Base-by-base conservation (phyloP, 768 basidiomycete species). In the Piloderma croceum region DNA sequence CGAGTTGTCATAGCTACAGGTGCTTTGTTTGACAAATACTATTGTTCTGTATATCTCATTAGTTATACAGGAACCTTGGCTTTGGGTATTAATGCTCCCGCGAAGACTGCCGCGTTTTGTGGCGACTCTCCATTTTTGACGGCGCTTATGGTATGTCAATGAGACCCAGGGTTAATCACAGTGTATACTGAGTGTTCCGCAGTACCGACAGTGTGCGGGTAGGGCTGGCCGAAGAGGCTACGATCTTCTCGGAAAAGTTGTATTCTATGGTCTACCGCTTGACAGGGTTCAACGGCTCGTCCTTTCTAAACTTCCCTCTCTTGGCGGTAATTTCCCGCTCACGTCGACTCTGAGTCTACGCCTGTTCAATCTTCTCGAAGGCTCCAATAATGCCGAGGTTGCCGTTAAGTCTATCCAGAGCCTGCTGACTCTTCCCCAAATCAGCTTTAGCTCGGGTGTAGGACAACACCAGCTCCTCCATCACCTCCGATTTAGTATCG, bases 191-290 rank as follows among this genome's bases (percentile, higher is more conserved):
- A 45, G 24, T 21, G 24, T 24, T 5, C 0, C 9, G 9, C 48
- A 81, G 79, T 85, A 80, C 54, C 77, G 83, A 9, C 83, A 85
- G 68, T 82, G 81, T 44, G 73, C 80, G 33, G 83, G 83, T 41
- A 71, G 83, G 55, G 83, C 83, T 29, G 83, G 83, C 42, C 73
- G 83, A 31, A 71, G 83, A 51, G 83, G 83, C 2, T 83, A 70
- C 44, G 82, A 85, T 50, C 68, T 79, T 5, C 64, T 80, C 1
- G 83, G 83, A 6, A 81, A 80, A 38, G 82, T 85, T 27, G 66
- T 86, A 2, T 86, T 87, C 62, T 83, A 81, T 50, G 83, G 81
- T 18, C 53, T 86, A 6, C 59, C 80, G 3, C 68, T 80, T 53
- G 74, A 79, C 43, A 69, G 80, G 29, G 74, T 82, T 3, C 75